Evolutionary conservation across 352 stramenopile species (phyloP).

Genomic region (Phytophthora europaea): DNA sequence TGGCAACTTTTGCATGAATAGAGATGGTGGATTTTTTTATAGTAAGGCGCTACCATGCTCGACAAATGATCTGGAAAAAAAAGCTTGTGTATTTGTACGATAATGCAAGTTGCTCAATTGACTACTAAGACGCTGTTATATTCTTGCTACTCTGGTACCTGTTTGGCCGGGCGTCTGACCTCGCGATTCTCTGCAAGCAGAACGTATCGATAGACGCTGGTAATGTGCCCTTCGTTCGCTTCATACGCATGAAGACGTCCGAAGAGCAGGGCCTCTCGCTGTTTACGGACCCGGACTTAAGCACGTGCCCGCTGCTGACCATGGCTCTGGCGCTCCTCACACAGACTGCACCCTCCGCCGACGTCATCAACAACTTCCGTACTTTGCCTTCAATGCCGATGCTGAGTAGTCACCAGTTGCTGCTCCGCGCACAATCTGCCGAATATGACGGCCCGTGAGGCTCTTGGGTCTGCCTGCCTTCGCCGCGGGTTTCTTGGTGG

Average conservation of each 20-base stretch:
- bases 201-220: constrained; percentile 25
- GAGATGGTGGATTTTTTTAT: background rate
- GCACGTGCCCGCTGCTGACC: too few relatives aligned
- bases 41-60: constrained; percentile 1
- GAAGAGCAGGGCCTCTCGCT: constrained; percentile 32
- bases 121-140: constrained; percentile 19
- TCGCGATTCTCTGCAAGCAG: constrained; percentile 31
- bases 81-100: constrained; percentile 9
- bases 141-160: constrained; percentile 25
- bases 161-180: constrained; percentile 40
- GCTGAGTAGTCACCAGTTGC: too few relatives aligned
- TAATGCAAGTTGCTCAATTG: background rate
- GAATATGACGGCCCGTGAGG: too few relatives aligned
- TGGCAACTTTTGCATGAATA: constrained; percentile 5
- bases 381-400: too few relatives aligned
- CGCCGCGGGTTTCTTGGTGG: too few relatives aligned
- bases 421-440: too few relatives aligned
- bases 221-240: constrained; percentile 25
- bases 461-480: too few relatives aligned
- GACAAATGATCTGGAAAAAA: background rate
- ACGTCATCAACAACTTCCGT: too few relatives aligned
- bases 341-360: too few relatives aligned
- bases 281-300: too few relatives aligned
- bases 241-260: constrained; percentile 43
- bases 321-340: too few relatives aligned